Evolutionary conservation across 352 stramenopile genomes (phyloP), one percentile per base, ranked within the genome.

Genomic region (Phytophthora boehmeriae): DNA sequence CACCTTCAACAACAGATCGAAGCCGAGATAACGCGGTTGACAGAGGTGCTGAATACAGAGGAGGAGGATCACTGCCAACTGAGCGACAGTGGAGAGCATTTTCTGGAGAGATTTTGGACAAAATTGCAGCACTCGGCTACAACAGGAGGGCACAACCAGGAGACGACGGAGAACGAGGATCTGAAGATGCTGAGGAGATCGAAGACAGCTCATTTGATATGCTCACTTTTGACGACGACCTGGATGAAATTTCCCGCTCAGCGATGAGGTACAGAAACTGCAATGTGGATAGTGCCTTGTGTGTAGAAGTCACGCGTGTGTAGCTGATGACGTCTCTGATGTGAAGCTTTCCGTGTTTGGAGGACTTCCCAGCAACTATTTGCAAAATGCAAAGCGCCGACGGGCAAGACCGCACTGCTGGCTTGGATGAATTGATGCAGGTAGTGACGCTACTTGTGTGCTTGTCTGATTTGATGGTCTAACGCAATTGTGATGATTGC

Each of bases 161-260:
- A 20, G 17, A 27, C 0, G 49, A 62, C 4, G 52, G 62, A 45
- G 52, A 58, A 43, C 17, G 35, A 57, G 43, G 32, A 9, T 52
- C 11, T 5, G 56, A 58, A 35, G 23, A 6, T 8, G 27, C 55
- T 0, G 48, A 63, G 1, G 46, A 36, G 13, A 41, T 61, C 4
- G 56, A 68, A 13, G 72, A 51, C 28, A 66, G 45, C 36, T 76
- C 68, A 5, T 78, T 73, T 30, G 73, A 83, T 30, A 66, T 64
- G 13, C 54, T 86, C 16, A 76, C 54, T 4, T 83, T 86, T 36
- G 72, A 82, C 16, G 74, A 82, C 14, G 66, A 78, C 25, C 56
- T 72, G 6, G 60, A 73, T 27, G 76, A 80, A n/a, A 58, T 74
- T 35, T 79, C 60, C 5, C 63, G 59, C 35, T 80, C 72, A 11